A percentile compares a stretch with the other conserved stretches of the same genome.
Conservation (phyloP, 495 filamentous ascomycete species). For the Talaromyces nanjingensis region DNA sequence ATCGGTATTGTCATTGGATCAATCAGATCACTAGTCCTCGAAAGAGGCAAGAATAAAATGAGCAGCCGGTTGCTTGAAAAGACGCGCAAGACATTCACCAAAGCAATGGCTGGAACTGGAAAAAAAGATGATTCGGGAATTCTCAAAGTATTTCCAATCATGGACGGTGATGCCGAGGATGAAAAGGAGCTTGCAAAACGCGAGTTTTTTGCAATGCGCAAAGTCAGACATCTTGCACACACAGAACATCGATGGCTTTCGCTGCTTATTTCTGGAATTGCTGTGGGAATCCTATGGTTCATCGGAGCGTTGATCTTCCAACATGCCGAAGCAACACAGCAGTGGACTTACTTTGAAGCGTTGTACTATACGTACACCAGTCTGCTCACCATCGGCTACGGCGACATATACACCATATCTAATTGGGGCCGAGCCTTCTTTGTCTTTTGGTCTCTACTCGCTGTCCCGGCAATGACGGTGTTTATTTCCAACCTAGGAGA, state of each 20-base stretch:
- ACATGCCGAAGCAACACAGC: conserved; percentile 37
- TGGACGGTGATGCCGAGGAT: conserved; percentile 6
- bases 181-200: conserved; percentile 56
- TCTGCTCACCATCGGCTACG: conserved; percentile 81
- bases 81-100: conserved; percentile 38
- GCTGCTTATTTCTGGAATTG: conserved; percentile 52
- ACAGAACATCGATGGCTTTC: conserved; percentile 59
- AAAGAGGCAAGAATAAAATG: conserved; percentile 66
- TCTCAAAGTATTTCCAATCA: conserved; percentile 11
- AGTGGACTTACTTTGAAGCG: conserved; percentile 74
- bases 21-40: conserved; percentile 71
- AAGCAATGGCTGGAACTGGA: neutral
- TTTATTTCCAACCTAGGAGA: conserved; percentile 74
- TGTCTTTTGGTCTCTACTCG: conserved; percentile 53
- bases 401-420: conserved; percentile 63
- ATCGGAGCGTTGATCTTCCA: conserved; percentile 70
- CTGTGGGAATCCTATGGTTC: conserved; percentile 72
- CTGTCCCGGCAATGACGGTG: conserved; percentile 75
- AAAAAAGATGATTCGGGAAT: neutral
- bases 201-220: conserved; percentile 76
- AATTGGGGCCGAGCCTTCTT: conserved; percentile 75
- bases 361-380: conserved; percentile 77
- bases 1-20: conserved; percentile 81
- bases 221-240: conserved; percentile 55
- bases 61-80: conserved; percentile 64